These are phyloP conservation scores for Colletotrichum sp. DNA, from an alignment of 2,329 filamentous ascomycete genomes.

Conservation along the genomic window DNA sequence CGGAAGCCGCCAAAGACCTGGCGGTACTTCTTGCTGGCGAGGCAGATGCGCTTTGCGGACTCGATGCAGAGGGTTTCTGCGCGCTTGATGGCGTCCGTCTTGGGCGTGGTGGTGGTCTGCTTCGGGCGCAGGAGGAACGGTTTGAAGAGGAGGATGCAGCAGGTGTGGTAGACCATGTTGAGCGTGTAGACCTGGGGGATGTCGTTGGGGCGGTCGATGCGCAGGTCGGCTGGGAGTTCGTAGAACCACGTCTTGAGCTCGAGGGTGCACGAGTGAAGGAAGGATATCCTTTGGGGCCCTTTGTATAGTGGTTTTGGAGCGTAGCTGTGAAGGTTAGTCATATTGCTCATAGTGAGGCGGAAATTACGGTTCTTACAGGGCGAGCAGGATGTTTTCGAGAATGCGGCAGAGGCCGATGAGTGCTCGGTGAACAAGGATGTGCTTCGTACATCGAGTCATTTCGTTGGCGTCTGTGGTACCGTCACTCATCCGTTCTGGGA, in stretches of 20 bases:
- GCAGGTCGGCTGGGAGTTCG: constrained; percentile 33
- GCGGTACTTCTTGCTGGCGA: constrained; percentile 34
- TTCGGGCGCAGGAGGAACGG: constrained; percentile 25
- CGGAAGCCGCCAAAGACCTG: constrained; percentile 37
- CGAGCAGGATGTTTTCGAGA: constrained; percentile 33
- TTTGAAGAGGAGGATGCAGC: constrained; percentile 34
- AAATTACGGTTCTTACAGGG: constrained; percentile 27
- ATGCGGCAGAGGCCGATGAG: constrained; percentile 33
- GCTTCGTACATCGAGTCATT: neutral
- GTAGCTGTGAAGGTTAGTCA: constrained; percentile 25
- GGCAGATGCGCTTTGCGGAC: constrained; percentile 28
- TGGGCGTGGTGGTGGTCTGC: neutral
- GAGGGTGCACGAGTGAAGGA: constrained; percentile 34
- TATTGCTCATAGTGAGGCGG: neutral
- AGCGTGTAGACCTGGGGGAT: constrained; percentile 34
- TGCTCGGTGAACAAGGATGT: constrained; percentile 25
- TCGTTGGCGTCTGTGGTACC: neutral
- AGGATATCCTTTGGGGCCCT: constrained; percentile 26
- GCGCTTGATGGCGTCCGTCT: neutral
- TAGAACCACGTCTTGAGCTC: constrained; percentile 39
- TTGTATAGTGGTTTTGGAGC: constrained; percentile 30
- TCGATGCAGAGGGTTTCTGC: constrained; percentile 22
- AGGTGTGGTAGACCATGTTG: constrained; percentile 39
- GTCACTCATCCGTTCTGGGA: neutral
- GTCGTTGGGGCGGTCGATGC: constrained; percentile 27